phyloP scores from a whole-genome alignment of 257 asterid genomes.

The Solanum lignicaule region DNA sequence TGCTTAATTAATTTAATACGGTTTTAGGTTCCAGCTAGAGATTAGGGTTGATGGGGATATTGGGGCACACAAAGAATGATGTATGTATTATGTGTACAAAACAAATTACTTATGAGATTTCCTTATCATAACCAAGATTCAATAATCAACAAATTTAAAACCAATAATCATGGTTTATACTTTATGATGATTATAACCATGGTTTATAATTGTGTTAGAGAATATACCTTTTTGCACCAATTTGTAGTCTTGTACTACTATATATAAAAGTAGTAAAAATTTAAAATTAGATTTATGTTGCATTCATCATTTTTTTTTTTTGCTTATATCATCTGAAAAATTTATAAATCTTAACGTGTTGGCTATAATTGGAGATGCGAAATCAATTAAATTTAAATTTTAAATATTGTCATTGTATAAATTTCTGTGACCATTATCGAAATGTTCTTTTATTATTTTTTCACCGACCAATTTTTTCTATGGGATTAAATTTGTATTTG shows the following conservation, averaged over 20 bases:
- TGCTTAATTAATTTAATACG: neutral
- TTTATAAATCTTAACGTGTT: neutral
- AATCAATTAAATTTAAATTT: neutral
- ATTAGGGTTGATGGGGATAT: slow-evolving; percentile 12
- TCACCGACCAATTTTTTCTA: neutral
- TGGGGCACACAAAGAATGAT: slow-evolving; percentile 12
- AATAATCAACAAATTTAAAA: neutral
- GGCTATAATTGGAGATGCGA: neutral
- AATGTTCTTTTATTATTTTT: neutral
- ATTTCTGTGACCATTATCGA: neutral
- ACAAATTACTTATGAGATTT: neutral
- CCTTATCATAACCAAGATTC: neutral
- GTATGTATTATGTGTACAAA: neutral
- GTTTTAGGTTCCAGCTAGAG: neutral
- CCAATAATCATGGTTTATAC: neutral
- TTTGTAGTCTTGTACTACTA: neutral
- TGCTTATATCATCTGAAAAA: neutral
- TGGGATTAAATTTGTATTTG: neutral
- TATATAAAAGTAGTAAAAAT: neutral
- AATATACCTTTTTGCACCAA: neutral
- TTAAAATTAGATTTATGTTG: neutral
- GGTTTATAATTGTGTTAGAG: neutral
- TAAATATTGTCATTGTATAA: neutral
- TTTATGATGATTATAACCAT: neutral
- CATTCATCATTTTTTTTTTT: neutral